Conservation (phyloP, 306 rosid species). For the Dicorynia guianensis region DNA sequence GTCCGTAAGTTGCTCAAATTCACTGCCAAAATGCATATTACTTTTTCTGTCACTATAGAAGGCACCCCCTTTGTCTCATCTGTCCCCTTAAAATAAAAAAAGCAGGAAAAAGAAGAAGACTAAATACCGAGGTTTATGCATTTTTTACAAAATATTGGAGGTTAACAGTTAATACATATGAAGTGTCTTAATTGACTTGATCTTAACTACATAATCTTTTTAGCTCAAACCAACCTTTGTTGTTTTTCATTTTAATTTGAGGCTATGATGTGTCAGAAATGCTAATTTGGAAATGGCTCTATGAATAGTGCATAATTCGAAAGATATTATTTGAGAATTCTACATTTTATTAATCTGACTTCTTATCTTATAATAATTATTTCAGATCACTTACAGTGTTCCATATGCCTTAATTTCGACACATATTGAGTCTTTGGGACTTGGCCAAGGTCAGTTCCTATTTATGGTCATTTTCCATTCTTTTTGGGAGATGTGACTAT, state of each 20-base stretch:
- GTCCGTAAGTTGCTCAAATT: conserved; percentile 66
- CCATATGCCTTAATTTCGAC: conserved; percentile 88
- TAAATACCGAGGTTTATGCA: conserved; percentile 8
- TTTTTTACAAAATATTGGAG: conserved; percentile 16
- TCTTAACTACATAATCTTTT: conserved; percentile 6
- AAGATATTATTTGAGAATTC: conserved; percentile 18
- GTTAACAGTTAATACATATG: conserved; percentile 8
- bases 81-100: neutral
- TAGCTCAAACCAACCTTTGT: conserved; percentile 14
- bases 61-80: conserved; percentile 12
- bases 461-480: conserved; percentile 34
- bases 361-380: conserved; percentile 29
- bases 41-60: conserved; percentile 27
- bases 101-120: neutral
- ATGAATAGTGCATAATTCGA: conserved; percentile 28
- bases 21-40: conserved; percentile 32
- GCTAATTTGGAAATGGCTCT: conserved; percentile 18
- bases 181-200: conserved; percentile 15
- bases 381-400: conserved; percentile 91
- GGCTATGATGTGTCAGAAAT: conserved; percentile 33
- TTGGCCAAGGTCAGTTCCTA: conserved; percentile 79
- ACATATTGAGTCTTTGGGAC: conserved; percentile 88
- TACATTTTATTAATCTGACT: conserved; percentile 20
- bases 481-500: conserved; percentile 32
- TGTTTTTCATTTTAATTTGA: conserved; percentile 1